Base-by-base conservation (phyloP, 2,329 filamentous ascomycete species). In the Ophiocordyceps camponoti-rufipedis region DNA sequence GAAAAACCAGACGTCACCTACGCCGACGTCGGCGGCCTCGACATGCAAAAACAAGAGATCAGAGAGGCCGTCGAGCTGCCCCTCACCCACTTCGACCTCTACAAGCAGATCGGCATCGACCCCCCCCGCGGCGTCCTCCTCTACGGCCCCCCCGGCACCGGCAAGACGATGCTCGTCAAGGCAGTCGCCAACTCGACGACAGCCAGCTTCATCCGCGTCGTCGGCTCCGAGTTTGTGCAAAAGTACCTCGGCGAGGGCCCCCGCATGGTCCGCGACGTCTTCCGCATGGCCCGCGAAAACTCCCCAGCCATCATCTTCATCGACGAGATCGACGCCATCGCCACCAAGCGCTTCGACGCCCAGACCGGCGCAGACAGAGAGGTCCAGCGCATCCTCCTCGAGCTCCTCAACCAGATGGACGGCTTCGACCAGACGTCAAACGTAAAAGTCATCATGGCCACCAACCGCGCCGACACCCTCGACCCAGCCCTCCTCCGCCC, bases 21-120 rank as follows among this genome's bases (percentile, higher is more conserved):
- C 58, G 89, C 88, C 50, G 91, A 98, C 63, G 91, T 98, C 50
- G 91, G 91, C 70, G 91, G 91, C 43, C 68, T 96, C 53, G 91
- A 98, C 58, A 98, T 98, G 91, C 91, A 98, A 69, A 98, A 98
- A 72, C 91, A 98, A 68, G 91, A 98, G 66, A 98, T 98, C 52
- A 78, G 91, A 53, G 91, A 98, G 68, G 91, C 91, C 11, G 91
- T 98, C 45, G 91, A 98, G 71, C 72, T 98, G 52, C 91, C 91
- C 32, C 72, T 98, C 56, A 95, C 89, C 50, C 91, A 96, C 64
- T 96, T 96, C 63, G 89, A 96, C 64, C 81, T 96, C 35, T 98
- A 98, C 74, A 93, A 88, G 68, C 91, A 98, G 67, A 98, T 98
- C 53, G 91, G 91, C 65, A 98, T 98, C 60, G 91, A 98, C 63